Evolutionary conservation across 768 basidiomycete species (phyloP), one percentile per base, ranked within the genome.

Genomic region (Leccinum olivaceopallidum): DNA sequence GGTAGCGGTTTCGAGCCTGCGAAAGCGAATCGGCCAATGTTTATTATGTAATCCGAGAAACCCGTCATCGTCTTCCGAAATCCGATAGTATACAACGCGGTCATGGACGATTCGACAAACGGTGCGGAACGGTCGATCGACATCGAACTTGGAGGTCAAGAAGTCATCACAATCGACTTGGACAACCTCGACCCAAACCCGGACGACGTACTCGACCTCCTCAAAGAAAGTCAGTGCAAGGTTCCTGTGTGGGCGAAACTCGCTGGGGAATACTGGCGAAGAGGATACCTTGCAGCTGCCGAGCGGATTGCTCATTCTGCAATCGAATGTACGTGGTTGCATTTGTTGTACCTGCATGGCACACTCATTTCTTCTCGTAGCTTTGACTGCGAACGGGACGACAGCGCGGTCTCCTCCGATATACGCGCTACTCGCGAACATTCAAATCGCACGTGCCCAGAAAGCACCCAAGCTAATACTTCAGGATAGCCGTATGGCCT

Each of bases 151-250:
- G 87, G 87, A 39, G 85, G 87, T 7, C 88, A 90, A 74, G 94
- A 95, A 75, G 84, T 92, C 69, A 90, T 95, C 60, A 90, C 91
- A 22, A 88, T 98, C 60, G 92, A 96, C 78, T 83, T 98, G 42
- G 90, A 92, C 78, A 79, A 88, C 66, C 86, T 98, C 55, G 90
- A 92, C 73, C 86, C 86, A 5, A 87, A 85, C 67, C 85, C 88
- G 7, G 85, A 88, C 62, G 88, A 91, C 61, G 85, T 93, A 2
- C 76, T 90, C 53, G 86, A 89, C 65, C 73, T 95, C 4, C 72
- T 95, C 53, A 83, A 81, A 59, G 87, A 90, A 32, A 88, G 88
- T 0, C 84, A 87, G 58, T 91, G 88, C 57, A 85, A 79, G 60
- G 85, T 86, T 18, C 85, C 83, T 70, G 84, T 89, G 12, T 95